Evolutionary conservation across 164 flowering plant genomes (phyloP), one percentile per base, ranked within the genome.

Genomic region (Houttuynia cordata): DNA sequence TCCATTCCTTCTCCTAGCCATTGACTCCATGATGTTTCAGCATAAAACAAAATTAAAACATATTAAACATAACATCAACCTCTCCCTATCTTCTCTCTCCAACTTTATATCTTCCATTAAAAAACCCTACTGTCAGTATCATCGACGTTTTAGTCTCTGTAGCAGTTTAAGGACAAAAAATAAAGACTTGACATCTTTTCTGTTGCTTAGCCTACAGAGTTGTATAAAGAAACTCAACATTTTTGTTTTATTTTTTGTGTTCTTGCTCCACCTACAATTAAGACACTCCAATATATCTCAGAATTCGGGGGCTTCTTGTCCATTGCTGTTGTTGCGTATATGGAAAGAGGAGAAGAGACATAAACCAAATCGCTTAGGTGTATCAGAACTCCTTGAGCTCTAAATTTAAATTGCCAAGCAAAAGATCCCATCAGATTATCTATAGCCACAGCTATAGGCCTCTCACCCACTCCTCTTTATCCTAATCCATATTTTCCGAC

Each of bases 111-210:
- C 61, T 7, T 17, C 14, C 8, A n/a, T 23, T 65, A 37, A 42
- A 1, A 30, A 53, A 53, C 24, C 20, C 47, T 12, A 66, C 51
- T 58, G 73, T 70, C 73, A n/a, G 22, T 42, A 39, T 61, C 63
- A 54, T 41, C 10, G 51, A 42, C n/a, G 49, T 55, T 61, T 56
- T 37, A 45, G 4, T 30, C 40, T 56, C 24, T 24, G 39, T 24
- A 20, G 53, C 22, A 47, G 45, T 53, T 17, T 22, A 7, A n/a
- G n/a, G 34, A 52, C 23, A 18, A 65, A 17, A 51, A 0, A 23
- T 14, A 30, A n/a, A 23, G 8, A 51, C 20, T 37, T 47, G 25
- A 20, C 57, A 18, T 57, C 9, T 18, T n/a, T 14, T 25, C 6
- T 51, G 51, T 57, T 62, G 54, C 64, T 67, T 67, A 19, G 51